Percentiles rank a stretch among this genome's conserved stretches.
Conservation (phyloP, 164 flowering plant species). For the Umbellularia californica region DNA sequence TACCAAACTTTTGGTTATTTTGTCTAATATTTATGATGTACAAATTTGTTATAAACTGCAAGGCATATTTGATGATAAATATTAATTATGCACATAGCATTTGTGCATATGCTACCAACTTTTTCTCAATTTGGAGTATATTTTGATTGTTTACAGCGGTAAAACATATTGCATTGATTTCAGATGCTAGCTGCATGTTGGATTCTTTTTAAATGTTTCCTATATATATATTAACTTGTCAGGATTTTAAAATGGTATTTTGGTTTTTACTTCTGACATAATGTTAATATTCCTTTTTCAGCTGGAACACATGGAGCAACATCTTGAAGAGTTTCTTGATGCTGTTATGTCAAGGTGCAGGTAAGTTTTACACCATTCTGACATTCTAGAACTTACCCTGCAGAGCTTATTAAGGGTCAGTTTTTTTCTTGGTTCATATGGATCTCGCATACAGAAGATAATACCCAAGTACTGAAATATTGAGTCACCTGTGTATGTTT, state of each 20-base stretch:
- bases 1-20: too few relatives aligned
- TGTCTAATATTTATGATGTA: background rate
- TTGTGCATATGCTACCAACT: background rate
- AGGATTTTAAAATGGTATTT: background rate
- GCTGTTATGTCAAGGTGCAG: conserved; percentile 46
- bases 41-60: background rate
- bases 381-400: background rate
- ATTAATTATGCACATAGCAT: background rate
- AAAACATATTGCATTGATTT: too few relatives aligned
- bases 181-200: too few relatives aligned
- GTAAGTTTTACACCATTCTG: conserved; percentile 19
- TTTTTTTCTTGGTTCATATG: too few relatives aligned
- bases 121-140: too few relatives aligned
- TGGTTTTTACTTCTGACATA: conserved; percentile 5
- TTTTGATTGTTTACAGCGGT: too few relatives aligned
- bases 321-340: conserved; percentile 63
- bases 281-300: conserved; percentile 19
- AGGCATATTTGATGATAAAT: too few relatives aligned
- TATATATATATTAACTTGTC: background rate
- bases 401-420: too few relatives aligned
- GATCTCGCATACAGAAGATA: background rate
- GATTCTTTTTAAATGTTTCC: too few relatives aligned
- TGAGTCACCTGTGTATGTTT: background rate
- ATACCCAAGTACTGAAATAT: background rate
- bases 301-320: conserved; percentile 58